Percentiles rank a stretch among this genome's conserved stretches.
Evolutionary conservation across 2,329 filamentous ascomycete species (phyloP).

Genomic region (Epichloe amarillans): DNA sequence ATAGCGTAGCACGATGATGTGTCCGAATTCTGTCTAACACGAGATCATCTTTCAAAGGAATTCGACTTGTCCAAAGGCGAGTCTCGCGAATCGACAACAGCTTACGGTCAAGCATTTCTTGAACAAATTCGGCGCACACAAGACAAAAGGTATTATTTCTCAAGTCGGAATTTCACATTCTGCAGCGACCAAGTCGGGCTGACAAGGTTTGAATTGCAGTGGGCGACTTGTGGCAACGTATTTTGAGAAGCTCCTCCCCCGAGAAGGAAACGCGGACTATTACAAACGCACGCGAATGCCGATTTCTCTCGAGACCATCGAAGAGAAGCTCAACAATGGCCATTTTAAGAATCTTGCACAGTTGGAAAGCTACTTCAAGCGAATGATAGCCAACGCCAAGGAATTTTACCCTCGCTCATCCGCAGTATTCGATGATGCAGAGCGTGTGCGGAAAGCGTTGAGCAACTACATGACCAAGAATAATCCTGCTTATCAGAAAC

Average conservation of each 20-base stretch:
- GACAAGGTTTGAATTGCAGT: slow-evolving; percentile 24
- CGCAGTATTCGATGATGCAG: slow-evolving; percentile 66
- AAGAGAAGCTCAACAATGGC: slow-evolving; percentile 56
- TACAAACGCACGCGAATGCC: slow-evolving; percentile 67
- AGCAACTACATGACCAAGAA: slow-evolving; percentile 80
- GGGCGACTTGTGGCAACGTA: slow-evolving; percentile 61
- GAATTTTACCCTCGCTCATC: slow-evolving; percentile 66
- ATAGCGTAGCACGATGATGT: too few species aligned
- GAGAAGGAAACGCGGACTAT: slow-evolving; percentile 55
- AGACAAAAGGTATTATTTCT: slow-evolving; percentile 60
- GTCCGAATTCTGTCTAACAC: not conserved
- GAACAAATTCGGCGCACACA: slow-evolving; percentile 61
- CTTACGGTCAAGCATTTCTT: slow-evolving; percentile 59
- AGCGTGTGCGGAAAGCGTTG: slow-evolving; percentile 72
- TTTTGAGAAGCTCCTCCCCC: slow-evolving; percentile 61
- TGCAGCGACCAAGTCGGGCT: not conserved
- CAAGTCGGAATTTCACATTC: not conserved
- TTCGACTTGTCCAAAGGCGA: slow-evolving; percentile 44
- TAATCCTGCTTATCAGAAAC: slow-evolving; percentile 67
- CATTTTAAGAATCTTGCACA: slow-evolving; percentile 59
- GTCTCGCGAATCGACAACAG: slow-evolving; percentile 53
- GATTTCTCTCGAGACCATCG: slow-evolving; percentile 63
- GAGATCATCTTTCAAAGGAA: slow-evolving; percentile 12
- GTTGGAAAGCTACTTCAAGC: slow-evolving; percentile 75
- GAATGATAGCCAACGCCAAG: slow-evolving; percentile 79